Evolutionary conservation across 371 early-diverging fungal species (phyloP).

Genomic region (Mucor plumbeus): DNA sequence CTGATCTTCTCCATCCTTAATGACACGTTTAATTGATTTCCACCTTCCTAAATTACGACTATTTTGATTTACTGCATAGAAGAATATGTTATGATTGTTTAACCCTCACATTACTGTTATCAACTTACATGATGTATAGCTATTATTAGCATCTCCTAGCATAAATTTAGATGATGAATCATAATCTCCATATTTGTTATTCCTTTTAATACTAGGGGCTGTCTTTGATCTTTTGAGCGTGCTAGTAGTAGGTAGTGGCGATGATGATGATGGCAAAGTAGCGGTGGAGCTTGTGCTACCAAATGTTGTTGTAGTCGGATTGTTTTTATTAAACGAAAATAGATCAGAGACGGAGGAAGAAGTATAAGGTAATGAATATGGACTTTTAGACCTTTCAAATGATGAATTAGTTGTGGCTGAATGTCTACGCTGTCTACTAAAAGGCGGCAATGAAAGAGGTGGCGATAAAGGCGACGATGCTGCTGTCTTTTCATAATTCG

Average conservation of each 20-base stretch:
- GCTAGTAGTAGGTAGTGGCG: background rate
- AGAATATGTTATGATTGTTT: background rate
- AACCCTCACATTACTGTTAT: background rate
- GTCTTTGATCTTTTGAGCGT: constrained; percentile 28
- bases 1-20: constrained; percentile 11
- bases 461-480: background rate
- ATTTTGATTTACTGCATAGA: background rate
- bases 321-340: background rate
- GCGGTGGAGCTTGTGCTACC: background rate
- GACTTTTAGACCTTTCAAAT: background rate
- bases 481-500: background rate
- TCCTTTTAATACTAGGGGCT: constrained; percentile 22
- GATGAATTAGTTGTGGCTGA: background rate
- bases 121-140: constrained; percentile 15
- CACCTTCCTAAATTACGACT: constrained; percentile 19
- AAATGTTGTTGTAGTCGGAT: background rate
- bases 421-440: background rate
- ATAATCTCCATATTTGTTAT: constrained; percentile 18
- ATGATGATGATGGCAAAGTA: constrained; percentile 1
- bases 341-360: constrained; percentile 9
- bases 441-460: background rate
- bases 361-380: constrained; percentile 6
- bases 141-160: constrained; percentile 2
- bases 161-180: constrained; percentile 15
- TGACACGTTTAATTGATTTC: constrained; percentile 30